phyloP scores from a whole-genome alignment of 768 basidiomycete genomes.

The Auriscalpium orientale region DNA sequence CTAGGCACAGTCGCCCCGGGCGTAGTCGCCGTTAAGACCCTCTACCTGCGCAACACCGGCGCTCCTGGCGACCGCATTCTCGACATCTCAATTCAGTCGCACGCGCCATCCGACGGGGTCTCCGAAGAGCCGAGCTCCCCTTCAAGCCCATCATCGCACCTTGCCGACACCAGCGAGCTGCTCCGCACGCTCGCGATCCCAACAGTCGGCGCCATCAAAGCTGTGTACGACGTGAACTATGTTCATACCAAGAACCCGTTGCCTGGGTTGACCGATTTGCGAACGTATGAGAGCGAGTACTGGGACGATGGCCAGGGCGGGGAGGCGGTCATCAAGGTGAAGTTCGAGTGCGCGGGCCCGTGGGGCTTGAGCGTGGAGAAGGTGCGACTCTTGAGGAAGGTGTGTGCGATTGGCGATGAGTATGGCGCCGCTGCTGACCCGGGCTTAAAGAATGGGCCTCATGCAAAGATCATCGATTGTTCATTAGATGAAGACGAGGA shows the following conservation, averaged over 20 bases:
- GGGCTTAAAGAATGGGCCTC: constrained; percentile 31
- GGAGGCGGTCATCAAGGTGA: constrained; percentile 49
- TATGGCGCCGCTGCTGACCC: not conserved
- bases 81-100: constrained; percentile 75
- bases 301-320: constrained; percentile 46
- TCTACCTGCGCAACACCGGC: constrained; percentile 57
- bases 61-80: constrained; percentile 63
- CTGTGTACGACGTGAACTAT: constrained; percentile 49
- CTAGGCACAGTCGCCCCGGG: constrained; percentile 62
- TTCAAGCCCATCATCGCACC: constrained; percentile 17
- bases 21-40: constrained; percentile 46
- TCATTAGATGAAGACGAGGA: constrained; percentile 40
- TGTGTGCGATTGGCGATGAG: constrained; percentile 22
- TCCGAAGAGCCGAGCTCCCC: constrained; percentile 7
- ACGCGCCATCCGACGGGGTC: constrained; percentile 19
- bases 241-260: constrained; percentile 32
- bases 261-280: constrained; percentile 45
- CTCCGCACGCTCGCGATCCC: constrained; percentile 62
- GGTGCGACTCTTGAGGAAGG: constrained; percentile 42
- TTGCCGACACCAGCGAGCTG: constrained; percentile 45
- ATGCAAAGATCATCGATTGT: constrained; percentile 43
- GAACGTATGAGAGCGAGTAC: constrained; percentile 42
- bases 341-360: constrained; percentile 46
- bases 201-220: constrained; percentile 53
- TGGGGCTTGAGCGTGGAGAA: constrained; percentile 47